Percentiles rank a stretch among this genome's conserved stretches.
Evolutionary conservation across 2,329 filamentous ascomycete species (phyloP).

Genomic region (Fusarium chuoi): DNA sequence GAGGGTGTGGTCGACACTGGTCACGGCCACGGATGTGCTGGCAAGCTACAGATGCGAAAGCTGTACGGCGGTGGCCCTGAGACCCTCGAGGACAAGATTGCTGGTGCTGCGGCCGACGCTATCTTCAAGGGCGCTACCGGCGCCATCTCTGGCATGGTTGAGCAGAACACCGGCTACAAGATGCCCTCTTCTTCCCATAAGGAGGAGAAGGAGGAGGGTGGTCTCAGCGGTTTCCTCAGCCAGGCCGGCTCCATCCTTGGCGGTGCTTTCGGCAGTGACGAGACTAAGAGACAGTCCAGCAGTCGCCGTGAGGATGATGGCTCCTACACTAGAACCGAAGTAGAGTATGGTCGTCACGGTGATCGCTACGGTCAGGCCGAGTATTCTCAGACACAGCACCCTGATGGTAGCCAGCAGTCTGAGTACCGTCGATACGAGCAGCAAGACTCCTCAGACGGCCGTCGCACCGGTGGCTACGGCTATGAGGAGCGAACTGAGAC

Average conservation of each 20-base stretch:
- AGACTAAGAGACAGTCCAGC: conserved; percentile 64
- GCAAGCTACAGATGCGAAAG: conserved; percentile 83
- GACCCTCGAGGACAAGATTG: conserved; percentile 66
- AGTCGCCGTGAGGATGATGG: conserved; percentile 67
- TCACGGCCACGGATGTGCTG: conserved; percentile 83
- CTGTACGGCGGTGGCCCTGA: conserved; percentile 60
- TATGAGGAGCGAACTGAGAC: conserved; percentile 69
- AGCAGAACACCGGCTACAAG: conserved; percentile 58
- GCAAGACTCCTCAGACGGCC: conserved; percentile 54
- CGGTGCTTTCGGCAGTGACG: conserved; percentile 64
- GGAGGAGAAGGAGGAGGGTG: conserved; percentile 67
- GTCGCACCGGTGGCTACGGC: conserved; percentile 60
- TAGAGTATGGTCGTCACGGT: conserved; percentile 68
- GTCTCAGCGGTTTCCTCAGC: conserved; percentile 76
- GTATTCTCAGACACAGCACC: conserved; percentile 67
- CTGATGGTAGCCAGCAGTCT: conserved; percentile 65
- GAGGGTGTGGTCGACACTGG: conserved; percentile 85
- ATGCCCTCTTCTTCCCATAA: conserved; percentile 48
- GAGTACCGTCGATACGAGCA: conserved; percentile 73
- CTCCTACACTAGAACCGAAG: conserved; percentile 69
- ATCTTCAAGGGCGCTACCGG: conserved; percentile 69
- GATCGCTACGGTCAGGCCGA: conserved; percentile 70
- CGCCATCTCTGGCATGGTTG: conserved; percentile 59
- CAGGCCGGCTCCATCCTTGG: conserved; percentile 75
- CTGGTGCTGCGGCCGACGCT: conserved; percentile 64